phyloP scores from a whole-genome alignment of 495 filamentous ascomycete species.

The Acidiella bohemica region DNA sequence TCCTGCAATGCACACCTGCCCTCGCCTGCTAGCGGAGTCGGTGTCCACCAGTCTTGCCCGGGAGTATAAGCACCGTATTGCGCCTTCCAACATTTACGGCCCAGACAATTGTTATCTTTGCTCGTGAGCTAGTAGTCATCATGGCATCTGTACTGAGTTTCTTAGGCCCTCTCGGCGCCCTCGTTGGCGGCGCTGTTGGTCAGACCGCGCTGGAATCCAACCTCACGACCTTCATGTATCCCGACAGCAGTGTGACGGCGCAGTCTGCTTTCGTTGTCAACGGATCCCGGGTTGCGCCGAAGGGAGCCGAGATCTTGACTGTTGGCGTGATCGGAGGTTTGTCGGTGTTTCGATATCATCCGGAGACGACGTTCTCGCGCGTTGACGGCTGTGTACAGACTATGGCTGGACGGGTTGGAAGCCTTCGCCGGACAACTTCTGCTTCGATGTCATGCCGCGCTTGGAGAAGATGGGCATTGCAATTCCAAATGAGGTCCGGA shows the following conservation, averaged over 20 bases:
- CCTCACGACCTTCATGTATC: constrained; percentile 2
- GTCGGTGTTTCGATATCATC: not conserved
- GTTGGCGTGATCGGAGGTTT: constrained; percentile 1
- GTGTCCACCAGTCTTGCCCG: too few species aligned
- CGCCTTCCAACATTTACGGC: too few species aligned
- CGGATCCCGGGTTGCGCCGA: not conserved
- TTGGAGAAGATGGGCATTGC: not conserved
- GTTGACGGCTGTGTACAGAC: not conserved
- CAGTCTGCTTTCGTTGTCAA: not conserved
- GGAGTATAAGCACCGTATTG: too few species aligned
- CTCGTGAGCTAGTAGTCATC: too few species aligned
- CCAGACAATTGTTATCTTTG: too few species aligned
- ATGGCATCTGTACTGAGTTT: not conserved
- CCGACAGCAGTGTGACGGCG: constrained; percentile 1
- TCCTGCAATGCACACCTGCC: too few species aligned
- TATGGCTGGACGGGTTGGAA: constrained; percentile 2
- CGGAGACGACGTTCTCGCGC: too few species aligned
- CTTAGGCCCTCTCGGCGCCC: not conserved
- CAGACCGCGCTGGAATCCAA: not conserved
- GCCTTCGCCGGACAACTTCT: constrained; percentile 3
- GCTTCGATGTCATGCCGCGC: not conserved
- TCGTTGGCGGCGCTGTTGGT: not conserved
- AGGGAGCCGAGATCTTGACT: constrained; percentile 2
- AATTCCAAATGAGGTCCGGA: not conserved
- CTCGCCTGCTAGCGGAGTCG: too few species aligned